These are phyloP conservation scores for Mycena sp. DNA, from an alignment of 1,284 basidiomycete species.

Conservation along the genomic window DNA sequence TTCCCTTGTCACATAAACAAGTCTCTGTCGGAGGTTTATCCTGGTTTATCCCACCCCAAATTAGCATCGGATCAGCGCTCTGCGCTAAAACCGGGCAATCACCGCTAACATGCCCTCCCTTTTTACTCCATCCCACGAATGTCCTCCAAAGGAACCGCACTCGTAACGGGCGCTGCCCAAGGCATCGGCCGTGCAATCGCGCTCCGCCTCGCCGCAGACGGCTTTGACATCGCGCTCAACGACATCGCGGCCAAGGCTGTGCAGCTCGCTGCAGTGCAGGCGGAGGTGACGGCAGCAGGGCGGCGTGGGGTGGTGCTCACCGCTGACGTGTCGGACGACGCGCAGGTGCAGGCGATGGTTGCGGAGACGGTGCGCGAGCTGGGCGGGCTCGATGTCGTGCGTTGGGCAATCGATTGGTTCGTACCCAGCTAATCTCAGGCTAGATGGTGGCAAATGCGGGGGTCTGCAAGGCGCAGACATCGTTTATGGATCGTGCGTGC, in stretches of 20 bases:
- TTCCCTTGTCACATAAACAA: too few species aligned
- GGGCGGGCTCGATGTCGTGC: slow-evolving; percentile 32
- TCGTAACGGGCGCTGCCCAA: slow-evolving; percentile 50
- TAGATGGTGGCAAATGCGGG: too few species aligned
- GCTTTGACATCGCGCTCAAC: slow-evolving; percentile 50
- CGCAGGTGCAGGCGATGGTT: slow-evolving; percentile 30
- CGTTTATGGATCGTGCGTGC: slow-evolving; percentile 27
- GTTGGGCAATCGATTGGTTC: too few species aligned
- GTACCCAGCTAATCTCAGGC: too few species aligned
- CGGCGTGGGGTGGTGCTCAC: slow-evolving; percentile 13
- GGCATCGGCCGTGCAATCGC: slow-evolving; percentile 54
- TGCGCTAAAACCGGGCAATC: too few species aligned
- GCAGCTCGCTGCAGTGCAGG: slow-evolving; percentile 40
- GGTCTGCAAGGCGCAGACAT: slow-evolving; percentile 21
- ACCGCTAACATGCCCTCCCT: too few species aligned
- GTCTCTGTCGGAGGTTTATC: too few species aligned
- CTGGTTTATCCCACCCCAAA: too few species aligned
- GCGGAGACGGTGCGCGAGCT: slow-evolving; percentile 21
- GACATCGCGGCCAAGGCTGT: slow-evolving; percentile 44
- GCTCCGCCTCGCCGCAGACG: slow-evolving; percentile 51
- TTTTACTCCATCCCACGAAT: too few species aligned
- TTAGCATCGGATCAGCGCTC: too few species aligned
- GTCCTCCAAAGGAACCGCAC: slow-evolving; percentile 30
- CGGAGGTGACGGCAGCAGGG: slow-evolving; percentile 43
- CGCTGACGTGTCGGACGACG: slow-evolving; percentile 29